Conservation (phyloP, 2,329 filamentous ascomycete genomes). For the Phyllosticta capitalensis region DNA sequence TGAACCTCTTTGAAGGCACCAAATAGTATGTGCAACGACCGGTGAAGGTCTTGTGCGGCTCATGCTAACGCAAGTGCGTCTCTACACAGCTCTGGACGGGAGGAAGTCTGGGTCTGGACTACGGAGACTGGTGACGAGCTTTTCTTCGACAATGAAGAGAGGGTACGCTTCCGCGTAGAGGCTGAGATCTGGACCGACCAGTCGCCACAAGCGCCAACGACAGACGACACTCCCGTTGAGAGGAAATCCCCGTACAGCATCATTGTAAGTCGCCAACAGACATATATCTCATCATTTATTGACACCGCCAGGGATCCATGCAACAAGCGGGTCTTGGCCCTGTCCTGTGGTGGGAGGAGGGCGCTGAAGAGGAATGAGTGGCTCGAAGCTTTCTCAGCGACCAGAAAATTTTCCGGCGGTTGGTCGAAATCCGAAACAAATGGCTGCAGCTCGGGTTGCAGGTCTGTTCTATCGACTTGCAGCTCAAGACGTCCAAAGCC, state of each 20-base stretch:
- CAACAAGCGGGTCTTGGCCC: slow-evolving; percentile 38
- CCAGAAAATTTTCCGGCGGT: neutral
- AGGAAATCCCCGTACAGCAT: slow-evolving; percentile 64
- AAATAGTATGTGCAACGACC: slow-evolving; percentile 52
- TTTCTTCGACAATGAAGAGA: slow-evolving; percentile 84
- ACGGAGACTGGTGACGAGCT: slow-evolving; percentile 61
- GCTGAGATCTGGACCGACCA: slow-evolving; percentile 89
- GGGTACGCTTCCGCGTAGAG: slow-evolving; percentile 76
- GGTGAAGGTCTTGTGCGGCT: slow-evolving; percentile 13
- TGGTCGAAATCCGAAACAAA: neutral
- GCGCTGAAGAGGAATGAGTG: slow-evolving; percentile 6
- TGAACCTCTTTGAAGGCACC: slow-evolving; percentile 30
- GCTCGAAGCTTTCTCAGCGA: neutral
- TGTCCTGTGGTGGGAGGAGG: slow-evolving; percentile 35
- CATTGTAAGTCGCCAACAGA: slow-evolving; percentile 27
- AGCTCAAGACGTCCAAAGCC: neutral
- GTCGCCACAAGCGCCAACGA: slow-evolving; percentile 65
- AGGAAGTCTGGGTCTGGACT: slow-evolving; percentile 79
- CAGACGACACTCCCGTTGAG: slow-evolving; percentile 52
- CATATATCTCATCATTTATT: neutral
- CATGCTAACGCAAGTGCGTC: neutral
- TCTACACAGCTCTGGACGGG: slow-evolving; percentile 52
- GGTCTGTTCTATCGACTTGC: neutral
- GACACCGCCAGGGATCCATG: slow-evolving; percentile 34
- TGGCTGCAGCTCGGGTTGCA: neutral